Conservation (phyloP, 768 basidiomycete species). For the Mycena epipterygia region DNA sequence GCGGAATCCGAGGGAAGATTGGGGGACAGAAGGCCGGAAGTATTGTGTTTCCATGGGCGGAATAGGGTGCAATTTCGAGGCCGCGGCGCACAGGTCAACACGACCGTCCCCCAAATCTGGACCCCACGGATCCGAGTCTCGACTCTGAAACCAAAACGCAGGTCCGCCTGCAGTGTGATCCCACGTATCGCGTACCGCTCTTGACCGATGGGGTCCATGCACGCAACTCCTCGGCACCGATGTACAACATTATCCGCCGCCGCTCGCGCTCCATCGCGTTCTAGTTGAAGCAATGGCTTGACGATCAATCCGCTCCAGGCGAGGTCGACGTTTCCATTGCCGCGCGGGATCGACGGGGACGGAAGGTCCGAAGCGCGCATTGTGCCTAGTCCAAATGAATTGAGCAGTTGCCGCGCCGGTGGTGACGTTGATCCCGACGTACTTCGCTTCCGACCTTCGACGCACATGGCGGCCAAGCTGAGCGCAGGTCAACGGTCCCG, state of each 20-base stretch:
- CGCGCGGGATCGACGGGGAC: slow-evolving; percentile 73
- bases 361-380: slow-evolving; percentile 6
- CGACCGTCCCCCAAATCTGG: background rate
- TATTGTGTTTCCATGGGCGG: slow-evolving; percentile 15
- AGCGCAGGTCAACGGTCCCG: slow-evolving; percentile 90
- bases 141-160: too few relatives aligned
- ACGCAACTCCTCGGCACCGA: too few relatives aligned
- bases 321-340: slow-evolving; percentile 54
- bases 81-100: background rate
- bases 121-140: too few relatives aligned
- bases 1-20: slow-evolving; percentile 25
- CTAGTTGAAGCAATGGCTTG: background rate
- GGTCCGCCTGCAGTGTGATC: too few relatives aligned
- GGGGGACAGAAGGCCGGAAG: slow-evolving; percentile 12
- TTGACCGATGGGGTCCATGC: too few relatives aligned
- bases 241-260: too few relatives aligned
- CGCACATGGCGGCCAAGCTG: slow-evolving; percentile 95
- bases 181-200: too few relatives aligned
- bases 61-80: background rate
- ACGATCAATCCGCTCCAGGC: background rate
- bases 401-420: slow-evolving; percentile 8
- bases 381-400: slow-evolving; percentile 14
- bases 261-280: too few relatives aligned
- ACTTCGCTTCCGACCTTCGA: slow-evolving; percentile 68
- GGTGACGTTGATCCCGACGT: slow-evolving; percentile 31